Evolutionary conservation across 2,329 filamentous ascomycete genomes (phyloP).

Genomic region (Trichoderma sp.): DNA sequence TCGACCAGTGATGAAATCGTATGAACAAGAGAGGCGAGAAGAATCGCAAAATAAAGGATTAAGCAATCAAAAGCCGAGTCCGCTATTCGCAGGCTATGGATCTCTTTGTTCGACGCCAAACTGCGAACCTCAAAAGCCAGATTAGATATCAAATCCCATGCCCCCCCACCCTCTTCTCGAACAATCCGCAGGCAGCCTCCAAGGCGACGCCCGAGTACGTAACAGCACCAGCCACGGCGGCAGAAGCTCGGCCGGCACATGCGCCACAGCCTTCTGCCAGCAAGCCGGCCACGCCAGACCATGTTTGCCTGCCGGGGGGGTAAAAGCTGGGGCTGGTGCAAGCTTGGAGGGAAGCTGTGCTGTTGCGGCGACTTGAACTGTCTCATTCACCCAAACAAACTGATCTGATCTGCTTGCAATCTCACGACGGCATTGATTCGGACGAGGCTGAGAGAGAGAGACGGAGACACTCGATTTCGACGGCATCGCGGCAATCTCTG

Average conservation of each 20-base stretch:
- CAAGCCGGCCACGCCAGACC: slow-evolving; percentile 26
- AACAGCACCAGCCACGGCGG: slow-evolving; percentile 8
- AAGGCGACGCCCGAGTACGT: slow-evolving; percentile 21
- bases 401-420: not conserved
- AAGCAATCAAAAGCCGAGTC: not conserved
- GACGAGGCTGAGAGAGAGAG: not conserved
- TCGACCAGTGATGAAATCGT: not conserved
- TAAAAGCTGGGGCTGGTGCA: slow-evolving; percentile 5
- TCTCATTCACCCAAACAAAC: not conserved
- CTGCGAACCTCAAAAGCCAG: not conserved
- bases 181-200: slow-evolving; percentile 25
- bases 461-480: not conserved
- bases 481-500: not conserved
- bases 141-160: slow-evolving; percentile 6
- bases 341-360: slow-evolving; percentile 6
- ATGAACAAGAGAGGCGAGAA: not conserved
- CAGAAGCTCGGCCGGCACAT: slow-evolving; percentile 16
- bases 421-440: slow-evolving; percentile 1
- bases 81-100: not conserved
- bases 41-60: not conserved
- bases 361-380: not conserved
- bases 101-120: not conserved
- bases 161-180: slow-evolving; percentile 16
- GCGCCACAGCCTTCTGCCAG: not conserved
- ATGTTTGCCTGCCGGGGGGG: slow-evolving; percentile 25